Conservation (phyloP, 371 early-diverging fungal genomes). For the Lichtheimia hyalospora region DNA sequence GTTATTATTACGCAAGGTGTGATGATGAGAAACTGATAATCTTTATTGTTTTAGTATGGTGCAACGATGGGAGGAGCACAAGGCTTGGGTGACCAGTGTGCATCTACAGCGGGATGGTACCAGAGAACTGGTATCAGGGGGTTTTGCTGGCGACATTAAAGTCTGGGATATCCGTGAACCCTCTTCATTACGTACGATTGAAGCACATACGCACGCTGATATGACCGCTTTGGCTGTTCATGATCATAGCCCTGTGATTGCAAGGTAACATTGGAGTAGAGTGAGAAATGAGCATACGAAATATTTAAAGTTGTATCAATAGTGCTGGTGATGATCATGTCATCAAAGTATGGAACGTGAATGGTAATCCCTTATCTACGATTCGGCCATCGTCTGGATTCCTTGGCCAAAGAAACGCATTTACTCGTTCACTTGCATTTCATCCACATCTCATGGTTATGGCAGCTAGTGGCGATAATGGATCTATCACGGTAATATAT, state of each 20-base stretch:
- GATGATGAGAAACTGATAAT: not conserved
- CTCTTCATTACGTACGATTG: constrained; percentile 50
- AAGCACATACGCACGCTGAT: constrained; percentile 48
- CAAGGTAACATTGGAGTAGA: constrained; percentile 47
- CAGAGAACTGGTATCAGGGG: constrained; percentile 62
- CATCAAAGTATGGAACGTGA: constrained; percentile 66
- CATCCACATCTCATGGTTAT: constrained; percentile 59
- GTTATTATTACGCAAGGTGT: constrained; percentile 3
- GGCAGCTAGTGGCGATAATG: constrained; percentile 55
- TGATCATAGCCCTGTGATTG: constrained; percentile 67
- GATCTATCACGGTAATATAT: constrained; percentile 43
- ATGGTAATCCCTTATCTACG: constrained; percentile 53
- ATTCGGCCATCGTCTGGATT: constrained; percentile 65
- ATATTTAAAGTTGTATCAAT: not conserved
- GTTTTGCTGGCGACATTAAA: constrained; percentile 71
- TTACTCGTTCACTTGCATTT: constrained; percentile 51
- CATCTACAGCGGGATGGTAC: constrained; percentile 64
- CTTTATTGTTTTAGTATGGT: constrained; percentile 44
- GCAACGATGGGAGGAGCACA: constrained; percentile 66
- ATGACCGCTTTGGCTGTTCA: constrained; percentile 74
- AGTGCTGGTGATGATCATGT: constrained; percentile 67
- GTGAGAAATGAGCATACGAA: no score
- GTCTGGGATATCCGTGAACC: constrained; percentile 82
- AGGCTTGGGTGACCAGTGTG: constrained; percentile 61
- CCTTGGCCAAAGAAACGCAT: constrained; percentile 47